Evolutionary conservation across 306 rosid species (phyloP), one percentile per base, ranked within the genome.

Genomic region (Lathyrus sativus): DNA sequence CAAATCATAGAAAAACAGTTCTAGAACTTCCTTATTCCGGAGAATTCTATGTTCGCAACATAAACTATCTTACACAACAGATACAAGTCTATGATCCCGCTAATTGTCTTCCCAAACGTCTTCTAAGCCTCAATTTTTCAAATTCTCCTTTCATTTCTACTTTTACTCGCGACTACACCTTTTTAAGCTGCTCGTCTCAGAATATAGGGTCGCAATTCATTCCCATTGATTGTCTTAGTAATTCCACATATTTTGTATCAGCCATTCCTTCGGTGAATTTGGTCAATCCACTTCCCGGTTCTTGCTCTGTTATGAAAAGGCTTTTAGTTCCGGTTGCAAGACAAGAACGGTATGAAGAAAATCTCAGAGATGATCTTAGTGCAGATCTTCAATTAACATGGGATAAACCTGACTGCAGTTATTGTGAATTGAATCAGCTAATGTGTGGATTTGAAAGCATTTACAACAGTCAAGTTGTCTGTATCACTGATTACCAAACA

Each of bases 31-130:
- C 95, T 13, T 9, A 72, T 68, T 82, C 90, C 0, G 87, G 82
- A 13, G 78, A 74, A 2, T 85, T 89, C 79, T 76, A 48, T 5
- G 91, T 91, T 19, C 64, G 88, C 60, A 38, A 26, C 18, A 84
- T 91, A 66, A 81, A 75, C 48, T 91, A 91, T 66, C 28, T 49
- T 41, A 18, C 81, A 4, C 96, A 82, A 58, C 68, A 77, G 68
- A 85, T 89, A 49, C 80, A 76, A 19, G 76, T 89, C 42, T 87
- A 85, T 29, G 95, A 91, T 58, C 84, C 91, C 12, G 18, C 48
- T 4, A 29, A 26, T 22, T 87, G 98, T 83, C 87, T 91, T 17
- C 89, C 96, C 11, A 60, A 41, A 19, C 86, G 82, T 65, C 79
- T 87, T 67, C 78, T 87, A 0, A 68, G 38, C 53, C 76, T 91